A percentile compares a stretch with the other conserved stretches of the same genome.
Evolutionary conservation across 208 protist genomes (phyloP).

Genomic region (Trypanosoma avium): DNA sequence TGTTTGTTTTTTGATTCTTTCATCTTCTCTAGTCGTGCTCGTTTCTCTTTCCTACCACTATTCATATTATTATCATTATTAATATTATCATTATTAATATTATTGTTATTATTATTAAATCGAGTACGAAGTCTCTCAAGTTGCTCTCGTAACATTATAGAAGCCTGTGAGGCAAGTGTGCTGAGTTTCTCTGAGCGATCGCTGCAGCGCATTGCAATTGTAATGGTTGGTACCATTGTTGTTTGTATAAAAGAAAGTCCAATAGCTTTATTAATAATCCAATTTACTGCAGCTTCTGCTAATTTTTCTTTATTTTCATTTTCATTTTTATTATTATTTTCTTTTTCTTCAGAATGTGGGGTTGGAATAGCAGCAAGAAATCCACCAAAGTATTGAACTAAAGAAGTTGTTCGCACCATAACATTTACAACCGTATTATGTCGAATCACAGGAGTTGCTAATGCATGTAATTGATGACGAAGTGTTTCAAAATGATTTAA

Average conservation of each 20-base stretch:
- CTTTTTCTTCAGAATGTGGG: constrained; percentile 9
- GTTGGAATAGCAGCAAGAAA: constrained; percentile 61
- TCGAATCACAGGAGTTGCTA: constrained; percentile 56
- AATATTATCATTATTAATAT: no score
- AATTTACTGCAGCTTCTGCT: constrained; percentile 33
- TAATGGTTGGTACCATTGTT: constrained; percentile 53
- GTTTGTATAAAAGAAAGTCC: constrained; percentile 30
- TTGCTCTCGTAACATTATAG: constrained; percentile 64
- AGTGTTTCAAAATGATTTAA: constrained; percentile 38
- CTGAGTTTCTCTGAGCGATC: constrained; percentile 56
- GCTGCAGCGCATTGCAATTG: constrained; percentile 39
- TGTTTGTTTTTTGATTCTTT: constrained; percentile 12
- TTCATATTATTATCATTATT: neutral
- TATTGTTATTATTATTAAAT: constrained; percentile 16
- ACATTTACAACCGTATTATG: constrained; percentile 69
- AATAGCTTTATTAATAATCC: constrained; percentile 38
- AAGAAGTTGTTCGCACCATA: constrained; percentile 80
- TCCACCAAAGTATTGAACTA: constrained; percentile 81
- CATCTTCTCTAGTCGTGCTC: neutral
- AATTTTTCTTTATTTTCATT: neutral
- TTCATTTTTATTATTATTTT: constrained; percentile 6
- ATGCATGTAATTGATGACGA: constrained; percentile 50
- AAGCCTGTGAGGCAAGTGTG: constrained; percentile 52
- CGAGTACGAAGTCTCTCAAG: constrained; percentile 58
- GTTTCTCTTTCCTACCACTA: neutral